Evolutionary conservation across 495 filamentous ascomycete genomes (phyloP), one percentile per base, ranked within the genome.

Genomic region (Lentithecium fluviatile): DNA sequence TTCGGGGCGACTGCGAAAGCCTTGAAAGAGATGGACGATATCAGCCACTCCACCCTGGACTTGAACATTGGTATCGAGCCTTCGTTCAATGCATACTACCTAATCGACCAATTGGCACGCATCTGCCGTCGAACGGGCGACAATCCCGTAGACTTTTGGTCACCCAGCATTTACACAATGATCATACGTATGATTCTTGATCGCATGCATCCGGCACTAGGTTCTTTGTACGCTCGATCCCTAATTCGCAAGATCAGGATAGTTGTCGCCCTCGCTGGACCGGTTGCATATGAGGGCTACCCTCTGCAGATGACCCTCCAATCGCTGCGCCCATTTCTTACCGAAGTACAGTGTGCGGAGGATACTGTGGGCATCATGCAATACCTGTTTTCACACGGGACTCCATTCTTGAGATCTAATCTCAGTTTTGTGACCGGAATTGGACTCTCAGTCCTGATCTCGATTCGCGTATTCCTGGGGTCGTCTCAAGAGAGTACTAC

Each of bases 221-320:
- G 94, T 1, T 87, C 93, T 15, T 76, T 96, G 12, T 86, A 95
- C 74, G 86, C 88, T 36, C 95, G 89, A 69, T 85, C 89, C 8
- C 84, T 95, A 2, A 82, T 99, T 40, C 85, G 92, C 32, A 96
- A 91, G 63, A 81, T 97, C 34, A 80, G 91, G 50, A 83, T 96
- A 23, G 72, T 97, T 13, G 79, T 97, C 20, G 89, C 84, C 49
- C 72, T 97, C 59, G 86, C 90, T 43, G 91, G 90, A 7, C 68
- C 79, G 17, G 77, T 83, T 17, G 89, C 88, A 24, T 75, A 87
- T 40, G 73, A 83, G 48, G 87, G 86, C 1, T 97, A 97, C 73
- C 88, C 90, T 6, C 73, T 97, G n/a, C 90, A 97, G 69, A 95
- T 96, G 91, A 76, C 92, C 0, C 77, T 97, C 23, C 88, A 91